These are phyloP conservation scores for Paraphoma sp. DNA, from an alignment of 2,329 filamentous ascomycete species.

Conservation along the genomic window DNA sequence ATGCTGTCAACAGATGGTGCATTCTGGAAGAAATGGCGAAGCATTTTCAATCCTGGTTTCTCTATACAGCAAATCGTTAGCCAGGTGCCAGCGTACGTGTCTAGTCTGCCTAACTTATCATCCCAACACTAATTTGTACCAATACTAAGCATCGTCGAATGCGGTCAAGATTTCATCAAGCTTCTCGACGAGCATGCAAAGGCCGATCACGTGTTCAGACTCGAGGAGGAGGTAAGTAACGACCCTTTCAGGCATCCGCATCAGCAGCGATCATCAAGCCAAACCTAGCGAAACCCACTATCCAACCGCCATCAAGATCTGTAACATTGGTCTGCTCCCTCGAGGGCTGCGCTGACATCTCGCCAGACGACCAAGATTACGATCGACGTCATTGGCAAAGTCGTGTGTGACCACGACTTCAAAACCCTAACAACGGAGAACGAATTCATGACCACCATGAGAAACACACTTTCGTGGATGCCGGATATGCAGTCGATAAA, in stretches of 20 bases:
- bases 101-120: neutral
- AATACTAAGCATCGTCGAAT: slow-evolving; percentile 41
- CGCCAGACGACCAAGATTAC: slow-evolving; percentile 45
- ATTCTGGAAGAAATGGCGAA: slow-evolving; percentile 53
- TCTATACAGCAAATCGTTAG: slow-evolving; percentile 47
- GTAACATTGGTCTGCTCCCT: neutral
- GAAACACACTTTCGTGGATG: slow-evolving; percentile 45
- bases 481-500: slow-evolving; percentile 39
- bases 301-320: too few relatives aligned
- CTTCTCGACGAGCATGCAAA: slow-evolving; percentile 46
- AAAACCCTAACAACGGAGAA: slow-evolving; percentile 44
- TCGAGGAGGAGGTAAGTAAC: slow-evolving; percentile 42
- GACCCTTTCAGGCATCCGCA: too few relatives aligned
- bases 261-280: too few relatives aligned
- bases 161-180: slow-evolving; percentile 37
- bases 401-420: slow-evolving; percentile 48
- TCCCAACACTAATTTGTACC: neutral
- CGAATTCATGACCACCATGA: slow-evolving; percentile 46
- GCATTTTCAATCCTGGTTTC: slow-evolving; percentile 54
- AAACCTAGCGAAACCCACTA: too few relatives aligned
- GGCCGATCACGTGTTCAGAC: slow-evolving; percentile 45
- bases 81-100: slow-evolving; percentile 33
- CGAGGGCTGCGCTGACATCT: neutral
- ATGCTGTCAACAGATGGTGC: slow-evolving; percentile 47
- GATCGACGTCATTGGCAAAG: slow-evolving; percentile 52